A percentile compares a stretch with the other conserved stretches of the same genome.
These are phyloP conservation scores for Colletotrichum scovillei DNA, from an alignment of 2,329 filamentous ascomycete genomes.

Conservation along the genomic window DNA sequence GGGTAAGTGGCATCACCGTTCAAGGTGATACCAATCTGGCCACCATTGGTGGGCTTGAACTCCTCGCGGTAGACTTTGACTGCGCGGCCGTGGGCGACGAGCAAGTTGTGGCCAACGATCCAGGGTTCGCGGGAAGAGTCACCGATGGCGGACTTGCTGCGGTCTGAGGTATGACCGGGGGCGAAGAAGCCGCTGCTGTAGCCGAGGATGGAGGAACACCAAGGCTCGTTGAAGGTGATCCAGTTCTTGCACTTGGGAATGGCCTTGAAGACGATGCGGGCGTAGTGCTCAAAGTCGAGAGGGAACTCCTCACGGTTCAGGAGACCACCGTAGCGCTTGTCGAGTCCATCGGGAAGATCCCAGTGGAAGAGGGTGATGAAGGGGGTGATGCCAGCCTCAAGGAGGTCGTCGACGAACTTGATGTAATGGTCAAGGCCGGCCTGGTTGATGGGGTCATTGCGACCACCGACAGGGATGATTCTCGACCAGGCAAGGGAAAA, in stretches of 20 bases:
- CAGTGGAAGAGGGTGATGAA: constrained; percentile 90
- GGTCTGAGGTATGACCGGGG: constrained; percentile 84
- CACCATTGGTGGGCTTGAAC: constrained; percentile 78
- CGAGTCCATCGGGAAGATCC: constrained; percentile 83
- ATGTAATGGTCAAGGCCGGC: constrained; percentile 82
- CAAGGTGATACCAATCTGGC: constrained; percentile 87
- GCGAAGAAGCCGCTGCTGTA: constrained; percentile 84
- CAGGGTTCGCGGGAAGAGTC: constrained; percentile 84
- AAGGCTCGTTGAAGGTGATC: constrained; percentile 93
- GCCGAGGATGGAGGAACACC: constrained; percentile 84
- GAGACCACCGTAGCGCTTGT: constrained; percentile 84
- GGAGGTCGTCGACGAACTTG: constrained; percentile 81
- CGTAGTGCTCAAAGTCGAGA: constrained; percentile 83
- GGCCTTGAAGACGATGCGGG: constrained; percentile 79
- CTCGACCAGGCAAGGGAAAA: constrained; percentile 89
- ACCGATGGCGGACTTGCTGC: constrained; percentile 75
- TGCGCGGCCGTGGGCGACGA: constrained; percentile 82
- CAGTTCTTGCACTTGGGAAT: constrained; percentile 85
- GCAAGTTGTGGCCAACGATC: constrained; percentile 83
- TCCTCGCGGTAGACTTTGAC: constrained; percentile 87
- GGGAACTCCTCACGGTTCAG: constrained; percentile 86
- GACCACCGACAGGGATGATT: constrained; percentile 86
- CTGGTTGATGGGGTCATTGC: constrained; percentile 84
- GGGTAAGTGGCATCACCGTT: constrained; percentile 88
- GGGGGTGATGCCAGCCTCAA: constrained; percentile 80